These are phyloP conservation scores for Ganoderma lingzhi DNA, from an alignment of 1,284 basidiomycete species.

Conservation along the genomic window DNA sequence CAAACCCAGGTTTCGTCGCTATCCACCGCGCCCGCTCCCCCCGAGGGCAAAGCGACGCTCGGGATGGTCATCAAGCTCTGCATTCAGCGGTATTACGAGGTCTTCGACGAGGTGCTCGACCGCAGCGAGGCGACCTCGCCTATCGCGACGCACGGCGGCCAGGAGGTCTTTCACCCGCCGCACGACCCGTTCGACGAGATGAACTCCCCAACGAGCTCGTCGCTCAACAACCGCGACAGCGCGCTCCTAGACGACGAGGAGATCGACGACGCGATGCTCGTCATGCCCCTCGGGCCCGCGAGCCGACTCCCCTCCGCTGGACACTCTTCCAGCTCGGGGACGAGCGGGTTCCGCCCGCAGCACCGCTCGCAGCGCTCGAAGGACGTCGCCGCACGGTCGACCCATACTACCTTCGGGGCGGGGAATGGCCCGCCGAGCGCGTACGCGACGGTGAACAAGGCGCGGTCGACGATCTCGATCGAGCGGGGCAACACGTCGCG, in stretches of 20 bases:
- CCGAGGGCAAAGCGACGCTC: constrained; percentile 65
- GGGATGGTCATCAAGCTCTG: constrained; percentile 79
- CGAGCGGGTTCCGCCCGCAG: constrained; percentile 32
- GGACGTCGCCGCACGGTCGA: constrained; percentile 31
- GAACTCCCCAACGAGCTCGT: constrained; percentile 39
- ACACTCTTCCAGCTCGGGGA: constrained; percentile 17
- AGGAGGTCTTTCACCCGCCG: constrained; percentile 35
- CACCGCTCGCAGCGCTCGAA: constrained; percentile 26
- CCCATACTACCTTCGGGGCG: constrained; percentile 37
- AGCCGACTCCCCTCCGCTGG: constrained; percentile 25
- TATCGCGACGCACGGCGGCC: constrained; percentile 37
- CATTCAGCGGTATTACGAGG: constrained; percentile 84
- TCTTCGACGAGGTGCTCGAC: constrained; percentile 82
- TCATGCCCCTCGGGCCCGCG: constrained; percentile 72
- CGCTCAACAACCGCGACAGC: constrained; percentile 41
- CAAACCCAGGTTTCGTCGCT: constrained; percentile 15
- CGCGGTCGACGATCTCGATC: constrained; percentile 69
- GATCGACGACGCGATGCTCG: constrained; percentile 76
- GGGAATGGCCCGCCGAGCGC: constrained; percentile 35
- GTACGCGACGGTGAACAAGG: constrained; percentile 41
- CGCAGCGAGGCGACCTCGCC: constrained; percentile 62
- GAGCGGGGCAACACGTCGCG: constrained; percentile 52
- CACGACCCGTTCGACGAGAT: constrained; percentile 29
- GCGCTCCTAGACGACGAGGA: constrained; percentile 67
- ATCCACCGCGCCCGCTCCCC: constrained; percentile 36